Evolutionary conservation across 495 filamentous ascomycete genomes (phyloP), one percentile per base, ranked within the genome.

Genomic region (Talaromyces ruber): DNA sequence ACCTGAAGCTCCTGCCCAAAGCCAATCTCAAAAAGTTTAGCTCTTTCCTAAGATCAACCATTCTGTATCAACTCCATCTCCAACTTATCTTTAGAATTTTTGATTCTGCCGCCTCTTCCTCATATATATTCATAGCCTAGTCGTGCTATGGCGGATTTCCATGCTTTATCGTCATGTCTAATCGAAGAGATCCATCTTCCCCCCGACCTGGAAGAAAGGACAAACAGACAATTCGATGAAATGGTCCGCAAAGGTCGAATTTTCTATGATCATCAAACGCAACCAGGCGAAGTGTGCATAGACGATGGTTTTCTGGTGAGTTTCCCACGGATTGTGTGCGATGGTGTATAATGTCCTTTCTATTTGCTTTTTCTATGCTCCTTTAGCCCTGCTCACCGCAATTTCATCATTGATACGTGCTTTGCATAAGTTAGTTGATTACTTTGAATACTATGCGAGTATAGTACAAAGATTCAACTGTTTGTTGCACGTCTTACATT

Each of bases 291-390:
- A 51, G 28, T 60, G 12, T 60, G 25, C 21, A 26, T 60, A 24
- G 59, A 52, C 18, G 39, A 60, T 60, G 59, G 59, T 25, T 60
- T 60, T 51, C 6, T 52, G 59, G 59, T 60, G 24, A 60, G 59
- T 52, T 26, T 9, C 22, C 7, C 47, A 22, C 47, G 34, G 14
- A n/a, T 8, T 47, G 43, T 47, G 43, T 47, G 4, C 6, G 18
- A 22, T 47, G 18, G n/a, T 21, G 43, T 21, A 21, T 47, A 45
- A 12, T 45, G 28, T 54, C 16, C 12, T 14, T n/a, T 56, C 53
- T 30, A 34, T 57, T 22, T 34, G 57, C 39, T 26, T 26, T 60
- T 22, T 30, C 59, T 14, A 26, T 43, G 14, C 16, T 16, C 50
- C 28, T 21, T 30, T 51, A 25, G 4, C 9, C 22, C n/a, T 6